Base-by-base conservation (phyloP, 805 yeast species). In the Lipomyces mesembrius region DNA sequence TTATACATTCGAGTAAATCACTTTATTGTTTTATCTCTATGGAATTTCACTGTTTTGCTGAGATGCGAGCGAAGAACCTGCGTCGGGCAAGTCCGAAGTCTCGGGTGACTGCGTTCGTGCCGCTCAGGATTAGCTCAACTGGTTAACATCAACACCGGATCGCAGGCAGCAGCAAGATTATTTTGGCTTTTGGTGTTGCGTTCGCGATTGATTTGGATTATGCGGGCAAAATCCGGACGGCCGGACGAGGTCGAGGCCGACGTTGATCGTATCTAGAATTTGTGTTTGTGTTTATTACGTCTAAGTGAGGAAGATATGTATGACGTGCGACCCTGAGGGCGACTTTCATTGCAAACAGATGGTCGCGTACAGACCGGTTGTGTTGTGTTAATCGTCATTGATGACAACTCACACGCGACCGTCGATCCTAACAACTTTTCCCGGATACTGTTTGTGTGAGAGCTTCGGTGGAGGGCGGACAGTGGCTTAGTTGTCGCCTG, bases 61-160 rank as follows among this genome's bases (percentile, higher is more conserved):
- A 34, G 8, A 5, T 51, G 27, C 14, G 39, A 14, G 39, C 8
- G n/a, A 27, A 60, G 29, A 39, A 5, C 49, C 29, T 27, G 2
- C 57, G 51, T 61, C 64, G 64, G 64, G 49, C 57, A 61, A 39
- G 52, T 61, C 64, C 64, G 64, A 61, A 7, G 57, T 32, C 12
- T 57, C 64, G 64, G 64, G 35, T 52, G 52, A 25, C 52, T 61
- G 64, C 64, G 64, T 49, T 25, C 3, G 55, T 57, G 64, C 64
- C 61, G 64, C 64, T 61, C 55, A 27, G 17, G 59, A 2, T 11
- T 8, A 11, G 29, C 9, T 43, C 14, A 57, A n/a, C 7, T n/a
- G 2, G 39, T 14, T 3, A 14, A n/a, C 43, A 12, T 37, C 43
- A 37, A 37, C 43, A 12, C 12, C 2, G 17, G 43, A 12, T 12